A percentile compares a stretch with the other conserved stretches of the same genome.
These are phyloP conservation scores for Monocercomonoides exilis DNA, from an alignment of 78 protist genomes.

Conservation along the genomic window DNA sequence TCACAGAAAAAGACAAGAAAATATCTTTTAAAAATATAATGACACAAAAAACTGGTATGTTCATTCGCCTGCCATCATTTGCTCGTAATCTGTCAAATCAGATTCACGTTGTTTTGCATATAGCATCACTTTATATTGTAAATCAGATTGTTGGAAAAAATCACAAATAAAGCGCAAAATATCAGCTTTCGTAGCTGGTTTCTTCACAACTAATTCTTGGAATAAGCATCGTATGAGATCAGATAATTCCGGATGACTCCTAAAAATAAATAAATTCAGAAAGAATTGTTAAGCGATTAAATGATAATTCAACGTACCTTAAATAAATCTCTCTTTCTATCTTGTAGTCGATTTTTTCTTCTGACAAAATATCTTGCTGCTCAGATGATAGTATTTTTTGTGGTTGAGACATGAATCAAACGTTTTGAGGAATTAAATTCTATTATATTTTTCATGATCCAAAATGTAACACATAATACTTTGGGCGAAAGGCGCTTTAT, in stretches of 20 bases:
- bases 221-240: background rate
- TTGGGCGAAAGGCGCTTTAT: too few relatives aligned
- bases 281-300: background rate
- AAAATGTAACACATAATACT: too few relatives aligned
- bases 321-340: background rate
- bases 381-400: background rate
- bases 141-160: background rate
- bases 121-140: background rate
- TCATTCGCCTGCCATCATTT: background rate
- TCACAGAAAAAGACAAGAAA: too few relatives aligned
- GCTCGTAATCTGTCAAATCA: background rate
- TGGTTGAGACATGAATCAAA: background rate
- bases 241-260: background rate
- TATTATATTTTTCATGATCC: too few relatives aligned
- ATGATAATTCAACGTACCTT: background rate
- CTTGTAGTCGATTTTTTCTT: background rate
- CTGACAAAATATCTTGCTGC: background rate
- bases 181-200: background rate
- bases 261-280: background rate
- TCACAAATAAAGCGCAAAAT: background rate
- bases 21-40: too few relatives aligned
- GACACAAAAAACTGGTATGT: too few relatives aligned
- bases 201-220: background rate
- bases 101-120: background rate
- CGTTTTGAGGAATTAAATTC: too few relatives aligned